A percentile compares a stretch with the other conserved stretches of the same genome.
phyloP scores from a whole-genome alignment of 495 filamentous ascomycete species.

The Hypoxylon trugodes region DNA sequence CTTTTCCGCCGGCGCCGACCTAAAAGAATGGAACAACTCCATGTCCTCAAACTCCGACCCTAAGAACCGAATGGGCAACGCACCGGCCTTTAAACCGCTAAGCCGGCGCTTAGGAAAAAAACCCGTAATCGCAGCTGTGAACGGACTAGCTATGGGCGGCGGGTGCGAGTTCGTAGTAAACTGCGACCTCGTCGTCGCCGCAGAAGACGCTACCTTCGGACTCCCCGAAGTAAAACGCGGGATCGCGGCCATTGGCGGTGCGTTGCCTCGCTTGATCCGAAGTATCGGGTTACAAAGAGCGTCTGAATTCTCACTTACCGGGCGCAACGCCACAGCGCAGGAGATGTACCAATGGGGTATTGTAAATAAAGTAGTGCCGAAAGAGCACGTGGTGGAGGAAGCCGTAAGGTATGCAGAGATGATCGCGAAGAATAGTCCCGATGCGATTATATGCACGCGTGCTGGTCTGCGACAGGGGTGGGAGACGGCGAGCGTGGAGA shows the following conservation, averaged over 20 bases:
- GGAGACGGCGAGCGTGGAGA: conserved; percentile 69
- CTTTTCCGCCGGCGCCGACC: conserved; percentile 67
- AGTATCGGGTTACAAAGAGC: conserved; percentile 73
- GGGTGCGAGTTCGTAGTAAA: conserved; percentile 82
- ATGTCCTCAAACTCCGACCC: conserved; percentile 43
- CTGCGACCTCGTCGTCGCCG: conserved; percentile 75
- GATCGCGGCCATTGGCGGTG: conserved; percentile 77
- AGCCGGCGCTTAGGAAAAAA: conserved; percentile 64
- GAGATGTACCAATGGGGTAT: conserved; percentile 77
- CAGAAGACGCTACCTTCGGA: conserved; percentile 65
- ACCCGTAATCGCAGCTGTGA: conserved; percentile 82
- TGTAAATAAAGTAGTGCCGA: conserved; percentile 73
- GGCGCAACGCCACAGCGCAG: conserved; percentile 65
- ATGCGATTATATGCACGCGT: conserved; percentile 74
- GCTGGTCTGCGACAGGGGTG: conserved; percentile 70
- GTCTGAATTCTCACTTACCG: conserved; percentile 77
- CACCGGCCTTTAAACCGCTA: conserved; percentile 64
- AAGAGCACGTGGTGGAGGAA: conserved; percentile 57
- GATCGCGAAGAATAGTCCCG: conserved; percentile 72
- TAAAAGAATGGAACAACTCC: conserved; percentile 58
- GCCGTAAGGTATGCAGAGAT: conserved; percentile 62
- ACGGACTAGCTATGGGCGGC: conserved; percentile 77
- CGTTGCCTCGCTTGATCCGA: conserved; percentile 75
- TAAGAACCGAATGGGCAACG: conserved; percentile 50
- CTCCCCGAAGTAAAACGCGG: conserved; percentile 78